Percentiles rank a stretch among this genome's conserved stretches.
These are phyloP conservation scores for Bacidia gigantensis DNA, from an alignment of 495 filamentous ascomycete species.

Conservation along the genomic window DNA sequence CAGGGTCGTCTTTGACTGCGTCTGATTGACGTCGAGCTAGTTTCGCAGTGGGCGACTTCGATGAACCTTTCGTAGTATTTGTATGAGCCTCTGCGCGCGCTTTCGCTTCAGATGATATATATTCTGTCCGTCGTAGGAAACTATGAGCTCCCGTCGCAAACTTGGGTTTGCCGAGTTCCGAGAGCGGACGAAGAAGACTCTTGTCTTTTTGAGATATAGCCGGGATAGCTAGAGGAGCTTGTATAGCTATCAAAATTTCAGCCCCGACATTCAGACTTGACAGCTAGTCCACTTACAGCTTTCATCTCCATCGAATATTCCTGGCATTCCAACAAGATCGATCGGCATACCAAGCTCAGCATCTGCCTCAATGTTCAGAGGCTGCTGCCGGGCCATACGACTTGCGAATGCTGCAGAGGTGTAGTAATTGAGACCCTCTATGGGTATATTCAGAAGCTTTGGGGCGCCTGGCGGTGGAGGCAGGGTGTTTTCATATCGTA, in stretches of 20 bases:
- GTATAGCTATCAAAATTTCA: constrained; percentile 47
- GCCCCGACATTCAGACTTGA: neutral
- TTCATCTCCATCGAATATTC: constrained; percentile 90
- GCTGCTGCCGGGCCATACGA: constrained; percentile 73
- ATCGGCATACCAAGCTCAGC: constrained; percentile 95
- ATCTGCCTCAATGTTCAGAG: constrained; percentile 93
- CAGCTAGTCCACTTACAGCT: constrained; percentile 49
- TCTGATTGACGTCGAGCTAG: constrained; percentile 29
- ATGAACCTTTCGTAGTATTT: constrained; percentile 23
- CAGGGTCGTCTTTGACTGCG: constrained; percentile 56
- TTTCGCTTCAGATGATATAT: constrained; percentile 59
- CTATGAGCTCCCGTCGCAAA: constrained; percentile 58
- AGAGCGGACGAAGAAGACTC: constrained; percentile 61
- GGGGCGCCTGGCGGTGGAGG: constrained; percentile 87
- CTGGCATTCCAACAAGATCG: constrained; percentile 86
- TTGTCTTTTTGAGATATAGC: constrained; percentile 70
- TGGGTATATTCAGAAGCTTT: constrained; percentile 92
- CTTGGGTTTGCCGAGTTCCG: constrained; percentile 69
- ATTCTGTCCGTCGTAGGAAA: constrained; percentile 92
- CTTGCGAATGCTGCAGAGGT: constrained; percentile 78
- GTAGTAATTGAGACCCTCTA: constrained; percentile 76
- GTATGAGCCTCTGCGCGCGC: constrained; percentile 28
- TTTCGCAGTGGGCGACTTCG: constrained; percentile 28
- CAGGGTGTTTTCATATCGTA: constrained; percentile 87
- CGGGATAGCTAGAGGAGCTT: constrained; percentile 54